phyloP scores from a whole-genome alignment of 2,329 filamentous ascomycete genomes.

The Pseudogymnoascus sp. region DNA sequence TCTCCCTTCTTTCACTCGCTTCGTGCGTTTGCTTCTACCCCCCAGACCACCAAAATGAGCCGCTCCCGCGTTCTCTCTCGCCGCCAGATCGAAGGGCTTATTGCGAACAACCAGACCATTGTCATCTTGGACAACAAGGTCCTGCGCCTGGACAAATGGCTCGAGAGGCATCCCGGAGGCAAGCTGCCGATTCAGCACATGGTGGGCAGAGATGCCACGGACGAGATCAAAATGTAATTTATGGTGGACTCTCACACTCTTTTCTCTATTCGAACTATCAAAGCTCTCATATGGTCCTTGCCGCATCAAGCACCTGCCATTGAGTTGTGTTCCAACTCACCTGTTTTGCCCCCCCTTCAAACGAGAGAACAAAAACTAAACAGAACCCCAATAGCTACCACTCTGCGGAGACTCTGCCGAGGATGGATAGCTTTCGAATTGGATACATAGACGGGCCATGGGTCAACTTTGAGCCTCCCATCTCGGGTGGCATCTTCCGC shows the following conservation, averaged over 20 bases:
- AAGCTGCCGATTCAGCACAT: constrained; percentile 87
- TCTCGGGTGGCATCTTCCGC: constrained; percentile 78
- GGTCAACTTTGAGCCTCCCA: constrained; percentile 82
- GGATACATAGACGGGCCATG: constrained; percentile 73
- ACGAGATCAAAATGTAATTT: constrained; percentile 82
- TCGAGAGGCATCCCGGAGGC: constrained; percentile 85
- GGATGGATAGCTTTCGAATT: constrained; percentile 77
- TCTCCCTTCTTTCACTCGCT: background rate
- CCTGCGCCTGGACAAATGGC: constrained; percentile 80
- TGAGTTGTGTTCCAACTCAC: constrained; percentile 5
- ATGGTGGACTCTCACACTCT: constrained; percentile 16
- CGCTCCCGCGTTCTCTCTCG: constrained; percentile 40
- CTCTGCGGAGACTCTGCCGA: constrained; percentile 64
- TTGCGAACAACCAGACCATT: constrained; percentile 71
- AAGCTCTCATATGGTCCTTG: constrained; percentile 8
- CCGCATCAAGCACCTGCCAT: constrained; percentile 5
- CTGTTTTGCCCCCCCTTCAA: background rate
- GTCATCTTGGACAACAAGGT: constrained; percentile 76
- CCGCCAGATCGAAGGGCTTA: constrained; percentile 68
- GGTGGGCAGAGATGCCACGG: constrained; percentile 87
- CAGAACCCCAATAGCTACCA: constrained; percentile 55
- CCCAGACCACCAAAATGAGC: constrained; percentile 5
- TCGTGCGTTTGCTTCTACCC: background rate
- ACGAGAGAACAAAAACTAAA: constrained; percentile 5
- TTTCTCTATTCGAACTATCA: background rate